These are phyloP conservation scores for Sporopachydermia quercuum DNA, from an alignment of 805 yeast species.

Conservation along the genomic window DNA sequence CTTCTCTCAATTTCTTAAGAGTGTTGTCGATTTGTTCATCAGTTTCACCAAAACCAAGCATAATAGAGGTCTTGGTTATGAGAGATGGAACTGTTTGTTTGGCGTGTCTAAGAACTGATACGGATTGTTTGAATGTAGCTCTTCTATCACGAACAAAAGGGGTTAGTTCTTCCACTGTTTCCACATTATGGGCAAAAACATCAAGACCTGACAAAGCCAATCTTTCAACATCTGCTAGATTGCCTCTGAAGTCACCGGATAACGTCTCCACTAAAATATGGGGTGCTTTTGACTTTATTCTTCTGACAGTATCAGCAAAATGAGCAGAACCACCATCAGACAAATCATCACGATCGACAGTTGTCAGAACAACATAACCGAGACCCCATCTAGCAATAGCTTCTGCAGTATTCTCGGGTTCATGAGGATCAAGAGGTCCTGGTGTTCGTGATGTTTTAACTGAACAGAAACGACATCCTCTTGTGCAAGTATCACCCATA, in stretches of 20 bases:
- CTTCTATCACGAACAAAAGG: constrained; percentile 93
- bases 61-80: constrained; percentile 83
- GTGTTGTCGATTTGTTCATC: constrained; percentile 79
- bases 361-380: constrained; percentile 93
- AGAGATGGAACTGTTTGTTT: constrained; percentile 60
- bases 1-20: constrained; percentile 56
- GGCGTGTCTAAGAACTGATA: constrained; percentile 66
- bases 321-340: constrained; percentile 88
- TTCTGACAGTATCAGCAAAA: constrained; percentile 71
- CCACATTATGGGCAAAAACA: constrained; percentile 93
- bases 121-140: constrained; percentile 85
- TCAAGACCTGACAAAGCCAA: constrained; percentile 83
- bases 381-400: constrained; percentile 97
- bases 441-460: constrained; percentile 89
- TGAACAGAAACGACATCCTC: constrained; percentile 98
- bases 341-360: constrained; percentile 94
- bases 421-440: constrained; percentile 81
- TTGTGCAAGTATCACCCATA: constrained; percentile 95
- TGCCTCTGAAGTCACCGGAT: constrained; percentile 92
- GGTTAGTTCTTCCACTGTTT: constrained; percentile 89
- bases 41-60: constrained; percentile 95
- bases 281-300: constrained; percentile 78
- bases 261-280: constrained; percentile 85
- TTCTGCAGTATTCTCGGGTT: constrained; percentile 95
- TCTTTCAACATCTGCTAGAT: constrained; percentile 60